These are phyloP conservation scores for Leucosporidium creatinivorum DNA, from an alignment of 768 basidiomycete genomes.

Conservation along the genomic window DNA sequence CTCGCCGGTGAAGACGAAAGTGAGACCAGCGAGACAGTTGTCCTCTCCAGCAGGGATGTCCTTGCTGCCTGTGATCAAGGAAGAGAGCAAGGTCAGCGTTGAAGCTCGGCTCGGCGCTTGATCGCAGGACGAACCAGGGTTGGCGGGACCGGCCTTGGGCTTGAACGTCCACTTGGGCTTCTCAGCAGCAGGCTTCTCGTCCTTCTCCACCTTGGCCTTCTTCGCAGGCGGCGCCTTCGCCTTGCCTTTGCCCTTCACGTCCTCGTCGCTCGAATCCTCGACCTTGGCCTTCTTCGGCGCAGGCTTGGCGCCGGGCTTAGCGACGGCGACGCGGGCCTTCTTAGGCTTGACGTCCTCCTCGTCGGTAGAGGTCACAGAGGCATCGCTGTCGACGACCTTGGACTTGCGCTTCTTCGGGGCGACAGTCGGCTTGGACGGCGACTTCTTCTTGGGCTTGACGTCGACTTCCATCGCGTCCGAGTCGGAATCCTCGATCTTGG, in stretches of 20 bases:
- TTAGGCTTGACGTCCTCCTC: constrained; percentile 1
- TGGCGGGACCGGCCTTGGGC: neutral
- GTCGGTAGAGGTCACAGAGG: neutral
- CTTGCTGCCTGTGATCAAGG: constrained; percentile 51
- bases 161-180: constrained; percentile 4
- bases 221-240: neutral
- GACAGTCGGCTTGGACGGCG: neutral
- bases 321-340: neutral
- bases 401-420: constrained; percentile 2
- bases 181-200: neutral
- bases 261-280: neutral
- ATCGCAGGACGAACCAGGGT: neutral
- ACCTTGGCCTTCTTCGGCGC: constrained; percentile 2
- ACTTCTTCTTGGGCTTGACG: neutral
- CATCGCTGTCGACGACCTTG: neutral
- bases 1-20: constrained; percentile 92
- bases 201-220: neutral
- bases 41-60: constrained; percentile 63
- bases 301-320: neutral
- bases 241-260: constrained; percentile 2
- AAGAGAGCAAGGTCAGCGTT: neutral
- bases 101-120: neutral
- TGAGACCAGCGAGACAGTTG: constrained; percentile 71
- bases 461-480: neutral
- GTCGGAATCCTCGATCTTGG: neutral